Evolutionary conservation across 1,284 basidiomycete genomes (phyloP).

Genomic region (Ustilago esculenta): DNA sequence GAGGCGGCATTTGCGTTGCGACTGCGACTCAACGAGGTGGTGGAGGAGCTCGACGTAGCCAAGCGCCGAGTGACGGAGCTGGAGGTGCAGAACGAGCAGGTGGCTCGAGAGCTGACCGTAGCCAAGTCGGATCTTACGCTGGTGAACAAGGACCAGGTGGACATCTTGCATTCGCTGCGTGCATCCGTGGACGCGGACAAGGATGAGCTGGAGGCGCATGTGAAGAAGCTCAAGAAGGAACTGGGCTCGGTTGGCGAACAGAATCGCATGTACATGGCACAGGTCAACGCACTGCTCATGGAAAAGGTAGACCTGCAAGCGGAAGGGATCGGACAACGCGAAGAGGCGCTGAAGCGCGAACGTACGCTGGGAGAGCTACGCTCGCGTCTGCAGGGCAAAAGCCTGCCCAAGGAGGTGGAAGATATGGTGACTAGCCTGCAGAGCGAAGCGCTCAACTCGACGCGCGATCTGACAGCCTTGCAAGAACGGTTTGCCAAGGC

Average conservation of each 20-base stretch:
- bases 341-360: slow-evolving; percentile 51
- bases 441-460: slow-evolving; percentile 77
- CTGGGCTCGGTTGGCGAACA: slow-evolving; percentile 81
- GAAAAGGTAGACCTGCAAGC: slow-evolving; percentile 88
- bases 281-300: slow-evolving; percentile 73
- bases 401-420: slow-evolving; percentile 81
- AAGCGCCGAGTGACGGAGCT: slow-evolving; percentile 77
- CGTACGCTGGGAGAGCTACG: slow-evolving; percentile 40
- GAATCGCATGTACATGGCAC: slow-evolving; percentile 87
- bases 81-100: slow-evolving; percentile 76
- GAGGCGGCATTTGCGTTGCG: slow-evolving; percentile 87
- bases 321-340: slow-evolving; percentile 63
- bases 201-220: slow-evolving; percentile 76
- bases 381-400: slow-evolving; percentile 73
- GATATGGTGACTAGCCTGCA: slow-evolving; percentile 79
- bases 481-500: slow-evolving; percentile 85
- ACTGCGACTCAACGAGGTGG: slow-evolving; percentile 84
- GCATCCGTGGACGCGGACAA: slow-evolving; percentile 90
- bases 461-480: slow-evolving; percentile 77
- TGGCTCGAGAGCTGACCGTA: slow-evolving; percentile 78
- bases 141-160: slow-evolving; percentile 69
- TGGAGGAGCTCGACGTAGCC: slow-evolving; percentile 80
- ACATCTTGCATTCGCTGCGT: slow-evolving; percentile 78
- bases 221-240: slow-evolving; percentile 75
- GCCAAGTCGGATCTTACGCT: slow-evolving; percentile 79